Evolutionary conservation across 2,329 filamentous ascomycete species (phyloP).

Genomic region (Pseudogymnoascus pannorum): DNA sequence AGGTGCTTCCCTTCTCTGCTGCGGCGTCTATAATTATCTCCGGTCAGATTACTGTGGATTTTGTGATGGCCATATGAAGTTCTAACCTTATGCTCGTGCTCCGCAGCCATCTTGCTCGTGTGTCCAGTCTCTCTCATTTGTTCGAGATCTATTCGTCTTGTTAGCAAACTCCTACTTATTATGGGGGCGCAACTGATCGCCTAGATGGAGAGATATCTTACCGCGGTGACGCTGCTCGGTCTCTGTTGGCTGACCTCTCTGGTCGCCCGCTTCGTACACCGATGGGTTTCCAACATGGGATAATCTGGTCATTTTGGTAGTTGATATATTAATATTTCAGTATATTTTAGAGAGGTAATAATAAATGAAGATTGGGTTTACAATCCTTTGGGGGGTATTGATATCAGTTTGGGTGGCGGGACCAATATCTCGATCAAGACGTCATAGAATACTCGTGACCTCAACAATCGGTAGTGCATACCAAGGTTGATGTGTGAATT

Average conservation of each 20-base stretch:
- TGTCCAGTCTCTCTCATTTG: background rate
- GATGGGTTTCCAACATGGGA: conserved; percentile 51
- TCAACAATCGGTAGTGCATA: background rate
- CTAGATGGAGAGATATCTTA: conserved; percentile 62
- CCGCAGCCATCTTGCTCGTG: conserved; percentile 64
- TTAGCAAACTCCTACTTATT: conserved; percentile 63
- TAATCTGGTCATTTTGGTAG: conserved; percentile 9
- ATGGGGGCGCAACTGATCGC: conserved; percentile 60
- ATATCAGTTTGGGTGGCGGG: background rate
- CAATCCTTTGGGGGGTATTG: background rate
- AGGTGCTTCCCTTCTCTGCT: conserved; percentile 33
- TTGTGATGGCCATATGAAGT: background rate
- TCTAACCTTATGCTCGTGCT: conserved; percentile 47
- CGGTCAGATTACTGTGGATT: background rate
- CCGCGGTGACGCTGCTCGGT: conserved; percentile 40
- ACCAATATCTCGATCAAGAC: background rate
- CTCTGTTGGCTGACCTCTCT: conserved; percentile 55
- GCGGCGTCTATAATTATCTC: conserved; percentile 15
- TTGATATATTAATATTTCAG: background rate
- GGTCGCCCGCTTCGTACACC: conserved; percentile 72
- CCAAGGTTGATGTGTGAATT: background rate
- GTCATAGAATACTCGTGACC: background rate
- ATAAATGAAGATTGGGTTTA: background rate
- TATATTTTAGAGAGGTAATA: background rate
- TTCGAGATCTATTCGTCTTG: background rate